These are phyloP conservation scores for Hypoxylon fuscum DNA, from an alignment of 495 filamentous ascomycete species.

Conservation along the genomic window DNA sequence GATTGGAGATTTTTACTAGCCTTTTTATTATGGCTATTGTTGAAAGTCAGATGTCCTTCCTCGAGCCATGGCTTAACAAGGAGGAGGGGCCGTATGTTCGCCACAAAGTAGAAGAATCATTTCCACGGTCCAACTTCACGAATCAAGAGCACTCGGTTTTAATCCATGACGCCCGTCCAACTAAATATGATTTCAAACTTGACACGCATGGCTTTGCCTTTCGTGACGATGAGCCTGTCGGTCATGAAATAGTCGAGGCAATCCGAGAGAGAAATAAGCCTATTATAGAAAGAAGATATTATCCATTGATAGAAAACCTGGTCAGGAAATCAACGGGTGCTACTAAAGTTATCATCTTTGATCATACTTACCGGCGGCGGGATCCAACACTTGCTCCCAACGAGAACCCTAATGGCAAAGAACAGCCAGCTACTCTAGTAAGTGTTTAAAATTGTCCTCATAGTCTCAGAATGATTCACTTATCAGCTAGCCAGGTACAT, in stretches of 20 bases:
- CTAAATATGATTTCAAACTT: conserved; percentile 1
- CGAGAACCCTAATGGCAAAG: conserved; percentile 8
- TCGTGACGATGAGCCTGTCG: conserved; percentile 5
- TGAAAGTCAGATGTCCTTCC: conserved; percentile 4
- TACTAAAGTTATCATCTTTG: conserved; percentile 31
- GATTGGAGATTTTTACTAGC: neutral
- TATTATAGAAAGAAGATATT: neutral
- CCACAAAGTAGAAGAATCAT: neutral
- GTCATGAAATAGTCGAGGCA: conserved; percentile 1
- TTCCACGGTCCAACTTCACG: conserved; percentile 1
- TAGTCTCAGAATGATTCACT: neutral
- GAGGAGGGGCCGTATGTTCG: conserved; percentile 9
- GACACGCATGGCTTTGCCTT: conserved; percentile 22
- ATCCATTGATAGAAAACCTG: conserved; percentile 14
- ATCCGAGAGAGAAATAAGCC: conserved; percentile 6
- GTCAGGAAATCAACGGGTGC: conserved; percentile 26
- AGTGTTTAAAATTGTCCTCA: neutral
- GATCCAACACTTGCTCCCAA: neutral
- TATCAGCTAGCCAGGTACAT: conserved; percentile 5
- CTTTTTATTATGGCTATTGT: neutral
- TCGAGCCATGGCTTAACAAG: conserved; percentile 5
- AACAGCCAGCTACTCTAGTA: conserved; percentile 13
- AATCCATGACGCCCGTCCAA: conserved; percentile 4
- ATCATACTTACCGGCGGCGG: conserved; percentile 15
- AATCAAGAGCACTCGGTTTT: conserved; percentile 4